Base-by-base conservation (phyloP, 2,329 filamentous ascomycete species). In the Hymenoscyphus linearis region DNA sequence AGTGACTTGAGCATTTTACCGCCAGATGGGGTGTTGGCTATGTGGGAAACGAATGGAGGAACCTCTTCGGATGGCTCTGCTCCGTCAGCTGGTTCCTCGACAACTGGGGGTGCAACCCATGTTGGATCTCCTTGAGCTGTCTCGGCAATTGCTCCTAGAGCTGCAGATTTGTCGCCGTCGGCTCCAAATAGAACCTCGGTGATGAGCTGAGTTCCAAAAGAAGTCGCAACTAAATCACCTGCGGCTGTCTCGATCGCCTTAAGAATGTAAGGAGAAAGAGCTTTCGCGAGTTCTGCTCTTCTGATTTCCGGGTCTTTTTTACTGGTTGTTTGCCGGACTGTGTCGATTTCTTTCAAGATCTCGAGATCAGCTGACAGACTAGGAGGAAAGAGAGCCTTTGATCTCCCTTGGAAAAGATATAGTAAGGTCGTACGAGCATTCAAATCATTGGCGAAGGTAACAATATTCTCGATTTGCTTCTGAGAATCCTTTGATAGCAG, bases 1-100 rank as follows among this genome's bases (percentile, higher is more conserved):
- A 99, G 83, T 0, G 89, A 89, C 78, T 96, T 97, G 70, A 98
- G 82, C 87, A 97, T 89, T 62, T 91, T 88, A 16, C 90, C 91
- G 47, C 86, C 89, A 68, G 81, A 81, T 0, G 85, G 72, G 40
- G 83, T 81, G 69, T 83, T 79, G 27, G 85, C 83, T 60, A 89
- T 80, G 71, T 91, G 88, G 35, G 65, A 58, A 55, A 47, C 40
- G 40, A 47, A 47, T 13, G 66, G 57, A 7, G 60, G 54, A 14
- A 56, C 60, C 26, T 62, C 60, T 35, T 55, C 57, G 12, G 66
- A 54, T 9, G 62, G 50, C 16, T 59, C 60, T 25, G 62, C 60
- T 27, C 63, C 60, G 34, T 55, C 60, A n/a, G 55, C 55, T 31
- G 74, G 72, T 4, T 65, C 67, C 53, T 78, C 77, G 2, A 72